Evolutionary conservation across 352 stramenopile species (phyloP), one percentile per base, ranked within the genome.

Genomic region (Globisporangium recalcitrans): DNA sequence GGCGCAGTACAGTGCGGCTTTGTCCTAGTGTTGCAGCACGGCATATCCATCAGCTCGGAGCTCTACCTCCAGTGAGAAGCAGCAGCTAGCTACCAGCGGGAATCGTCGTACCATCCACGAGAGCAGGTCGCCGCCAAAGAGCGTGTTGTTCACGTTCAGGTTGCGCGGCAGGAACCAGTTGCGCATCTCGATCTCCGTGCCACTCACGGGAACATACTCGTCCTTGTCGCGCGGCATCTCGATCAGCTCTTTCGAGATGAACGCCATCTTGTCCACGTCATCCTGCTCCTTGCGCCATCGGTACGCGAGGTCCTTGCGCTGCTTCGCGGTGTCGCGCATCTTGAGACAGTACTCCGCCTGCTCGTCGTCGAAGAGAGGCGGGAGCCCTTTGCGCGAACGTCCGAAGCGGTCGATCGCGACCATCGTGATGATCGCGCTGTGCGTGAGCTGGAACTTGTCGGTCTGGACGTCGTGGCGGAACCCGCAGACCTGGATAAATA

Each of bases 91-190:
- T 36, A 31, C 9, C 26, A 16, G 2, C 32, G 31, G 42, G 11
- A 27, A 10, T 53, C 9, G 6, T 53, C 9, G 6, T 52, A 75
- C 71, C 78, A 87, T 85, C 75, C 75, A 87, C 32, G 67, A 75
- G 48, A 87, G 74, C 29, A 90, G 54, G 34, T 88, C 80, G 24
- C 82, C 80, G 51, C 80, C 80, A 29, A 91, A 91, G 3, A 91
- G 70, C 19, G 79, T 88, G 14, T 87, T 59, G 62, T 88, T 88
- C 52, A 81, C 75, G 66, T 91, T 91, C 38, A 90, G 67, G 52
- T 85, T 80, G 65, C 78, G 75, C 22, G 82, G 79, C 58, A 89
- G 60, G 55, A 91, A 88, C 75, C 77, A 80, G 42, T 90, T 85
- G 66, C 79, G 75, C 47, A 89, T 65, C 70, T 90, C 77, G 34